Base-by-base conservation (phyloP, 306 rosid genomes). In the Vigna hirtella region DNA sequence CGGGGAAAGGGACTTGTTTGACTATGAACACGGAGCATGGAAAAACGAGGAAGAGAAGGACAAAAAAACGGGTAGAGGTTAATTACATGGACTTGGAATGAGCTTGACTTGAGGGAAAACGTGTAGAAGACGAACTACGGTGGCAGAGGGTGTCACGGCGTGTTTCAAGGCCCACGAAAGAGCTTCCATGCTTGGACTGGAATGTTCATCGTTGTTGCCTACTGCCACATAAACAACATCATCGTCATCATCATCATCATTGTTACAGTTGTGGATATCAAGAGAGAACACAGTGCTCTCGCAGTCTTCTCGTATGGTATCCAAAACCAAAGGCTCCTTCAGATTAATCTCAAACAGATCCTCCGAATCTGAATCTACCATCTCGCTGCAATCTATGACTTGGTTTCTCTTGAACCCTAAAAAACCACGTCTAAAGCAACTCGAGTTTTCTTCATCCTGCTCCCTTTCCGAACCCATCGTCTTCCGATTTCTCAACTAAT, bases 11-110 rank as follows among this genome's bases (percentile, higher is more conserved):
- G 58, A 45, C 47, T 45, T 59, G 28, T 22, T 73, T 26, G 78
- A 73, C 12, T 9, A 58, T 15, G 16, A 57, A 3, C 68, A 34
- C 40, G 6, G n/a, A 7, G 45, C 17, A 28, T 11, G 14, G 62
- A 56, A 58, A 32, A n/a, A 42, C 2, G 11, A 40, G 45, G 45
- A 40, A 2, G 9, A 38, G 43, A 38, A 26, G 28, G 28, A 26
- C 28, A 26, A 26, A 26, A 26, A 26, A 26, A 26, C 28, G 3
- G 5, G 57, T 16, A 55, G 51, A 26, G 15, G 5, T 5, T 28
- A 72, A 90, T 79, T 87, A 93, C 96, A 66, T 74, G 98, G 98
- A 76, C 81, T 91, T 11, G 93, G 98, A 18, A 93, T 83, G 72
- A 36, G 63, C 28, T 77, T 87, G 73, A 73, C 51, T 84, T 74